A percentile compares a stretch with the other conserved stretches of the same genome.
phyloP scores from a whole-genome alignment of 768 basidiomycete genomes.

The Amanita phalloides region DNA sequence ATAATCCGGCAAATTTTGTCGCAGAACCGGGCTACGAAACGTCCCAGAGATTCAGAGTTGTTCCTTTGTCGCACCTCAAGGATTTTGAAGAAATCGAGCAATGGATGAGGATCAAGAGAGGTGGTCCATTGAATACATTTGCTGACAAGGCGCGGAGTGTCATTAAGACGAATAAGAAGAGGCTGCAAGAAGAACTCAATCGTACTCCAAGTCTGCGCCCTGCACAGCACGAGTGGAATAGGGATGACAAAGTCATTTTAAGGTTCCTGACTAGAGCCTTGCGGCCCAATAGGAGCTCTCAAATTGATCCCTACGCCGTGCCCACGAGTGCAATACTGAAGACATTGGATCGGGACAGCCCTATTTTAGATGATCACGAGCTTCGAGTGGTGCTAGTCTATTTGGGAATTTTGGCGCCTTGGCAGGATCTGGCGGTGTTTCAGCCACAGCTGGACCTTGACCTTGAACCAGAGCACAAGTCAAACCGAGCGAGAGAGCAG shows the following conservation, averaged over 20 bases:
- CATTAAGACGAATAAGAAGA: slow-evolving; percentile 22
- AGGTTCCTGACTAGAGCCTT: slow-evolving; percentile 47
- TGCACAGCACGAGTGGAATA: slow-evolving; percentile 31
- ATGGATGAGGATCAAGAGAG: slow-evolving; percentile 30
- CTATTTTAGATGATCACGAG: slow-evolving; percentile 19
- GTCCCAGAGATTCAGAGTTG: slow-evolving; percentile 46
- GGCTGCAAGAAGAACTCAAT: slow-evolving; percentile 18
- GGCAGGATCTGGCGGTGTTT: slow-evolving; percentile 58
- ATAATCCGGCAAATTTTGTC: slow-evolving; percentile 38
- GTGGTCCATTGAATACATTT: slow-evolving; percentile 37
- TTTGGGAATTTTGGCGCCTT: slow-evolving; percentile 67
- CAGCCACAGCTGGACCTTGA: slow-evolving; percentile 25
- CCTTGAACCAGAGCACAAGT: slow-evolving; percentile 20
- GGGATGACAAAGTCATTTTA: slow-evolving; percentile 46
- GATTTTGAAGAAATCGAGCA: slow-evolving; percentile 34
- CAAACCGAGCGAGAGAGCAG: slow-evolving; percentile 13
- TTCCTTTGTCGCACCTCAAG: slow-evolving; percentile 47
- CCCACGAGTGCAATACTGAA: slow-evolving; percentile 49
- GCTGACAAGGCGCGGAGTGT: slow-evolving; percentile 34
- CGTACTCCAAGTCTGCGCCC: slow-evolving; percentile 18
- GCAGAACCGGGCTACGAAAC: slow-evolving; percentile 36
- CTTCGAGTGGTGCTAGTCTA: slow-evolving; percentile 47
- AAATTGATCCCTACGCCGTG: slow-evolving; percentile 52
- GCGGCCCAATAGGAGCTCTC: slow-evolving; percentile 33
- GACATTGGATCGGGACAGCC: slow-evolving; percentile 29